These are phyloP conservation scores for Nemania bipapillata DNA, from an alignment of 2,329 filamentous ascomycete species.

Conservation along the genomic window DNA sequence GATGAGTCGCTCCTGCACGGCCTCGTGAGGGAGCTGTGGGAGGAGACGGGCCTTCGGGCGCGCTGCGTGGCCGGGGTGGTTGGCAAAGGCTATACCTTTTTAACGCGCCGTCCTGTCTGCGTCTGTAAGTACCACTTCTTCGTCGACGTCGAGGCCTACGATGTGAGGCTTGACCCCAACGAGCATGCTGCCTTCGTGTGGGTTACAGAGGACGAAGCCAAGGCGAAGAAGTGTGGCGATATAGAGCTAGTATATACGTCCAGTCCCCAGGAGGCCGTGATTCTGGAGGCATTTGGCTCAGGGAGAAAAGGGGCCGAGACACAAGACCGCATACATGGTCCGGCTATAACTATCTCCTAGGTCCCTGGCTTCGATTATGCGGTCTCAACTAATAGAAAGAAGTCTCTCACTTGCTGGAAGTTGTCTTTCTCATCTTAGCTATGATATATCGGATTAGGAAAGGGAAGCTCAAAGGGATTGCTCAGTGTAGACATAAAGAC, in stretches of 20 bases:
- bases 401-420: too few relatives aligned
- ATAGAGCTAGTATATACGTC: constrained; percentile 46
- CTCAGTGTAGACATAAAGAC: too few relatives aligned
- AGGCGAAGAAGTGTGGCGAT: constrained; percentile 41
- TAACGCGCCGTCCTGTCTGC: constrained; percentile 37
- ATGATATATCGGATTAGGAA: too few relatives aligned
- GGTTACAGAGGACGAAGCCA: constrained; percentile 51
- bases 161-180: constrained; percentile 50
- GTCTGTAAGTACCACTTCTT: constrained; percentile 49
- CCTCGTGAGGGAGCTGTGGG: constrained; percentile 55
- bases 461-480: too few relatives aligned
- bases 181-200: constrained; percentile 52
- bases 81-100: constrained; percentile 36
- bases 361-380: too few relatives aligned
- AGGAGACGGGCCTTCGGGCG: constrained; percentile 54
- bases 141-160: constrained; percentile 43
- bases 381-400: too few relatives aligned
- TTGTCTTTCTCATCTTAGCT: too few relatives aligned
- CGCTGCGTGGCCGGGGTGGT: constrained; percentile 41
- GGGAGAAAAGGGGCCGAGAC: constrained; percentile 20
- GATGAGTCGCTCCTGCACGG: constrained; percentile 55
- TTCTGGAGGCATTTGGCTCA: constrained; percentile 45
- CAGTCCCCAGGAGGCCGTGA: constrained; percentile 39
- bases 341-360: too few relatives aligned
- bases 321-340: not conserved